Conservation (phyloP, 2,329 filamentous ascomycete genomes). For the Botryotinia globosa region DNA sequence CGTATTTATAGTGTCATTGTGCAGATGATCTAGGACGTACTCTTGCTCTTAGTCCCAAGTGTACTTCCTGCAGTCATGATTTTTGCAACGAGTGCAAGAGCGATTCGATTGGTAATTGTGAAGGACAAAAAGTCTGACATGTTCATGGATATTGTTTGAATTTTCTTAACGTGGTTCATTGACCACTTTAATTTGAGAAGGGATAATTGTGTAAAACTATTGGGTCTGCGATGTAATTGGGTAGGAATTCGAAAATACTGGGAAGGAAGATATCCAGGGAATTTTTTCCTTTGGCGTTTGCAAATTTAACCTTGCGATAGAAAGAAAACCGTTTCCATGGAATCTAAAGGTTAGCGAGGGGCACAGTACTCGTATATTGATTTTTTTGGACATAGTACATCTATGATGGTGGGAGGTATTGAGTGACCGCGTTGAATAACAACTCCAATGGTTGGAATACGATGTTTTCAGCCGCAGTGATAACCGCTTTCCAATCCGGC, state of each 20-base stretch:
- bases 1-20: slow-evolving; percentile 29
- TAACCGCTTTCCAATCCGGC: background rate
- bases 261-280: background rate
- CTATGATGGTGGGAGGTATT: background rate
- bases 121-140: background rate
- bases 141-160: background rate
- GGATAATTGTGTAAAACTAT: slow-evolving; percentile 14
- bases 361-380: slow-evolving; percentile 2
- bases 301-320: background rate
- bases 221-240: background rate
- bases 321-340: background rate
- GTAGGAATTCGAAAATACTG: background rate
- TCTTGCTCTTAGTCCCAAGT: slow-evolving; percentile 24
- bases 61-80: slow-evolving; percentile 23
- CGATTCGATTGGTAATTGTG: background rate
- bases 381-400: background rate
- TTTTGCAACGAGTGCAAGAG: slow-evolving; percentile 25
- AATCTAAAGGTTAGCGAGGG: background rate
- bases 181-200: background rate
- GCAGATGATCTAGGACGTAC: slow-evolving; percentile 24
- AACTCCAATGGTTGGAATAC: background rate
- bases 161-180: background rate
- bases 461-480: background rate
- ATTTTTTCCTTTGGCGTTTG: background rate
- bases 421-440: background rate